Percentiles rank a stretch among this genome's conserved stretches.
phyloP scores from a whole-genome alignment of 805 yeast species.

The Wickerhamomyces rabaulensis region DNA sequence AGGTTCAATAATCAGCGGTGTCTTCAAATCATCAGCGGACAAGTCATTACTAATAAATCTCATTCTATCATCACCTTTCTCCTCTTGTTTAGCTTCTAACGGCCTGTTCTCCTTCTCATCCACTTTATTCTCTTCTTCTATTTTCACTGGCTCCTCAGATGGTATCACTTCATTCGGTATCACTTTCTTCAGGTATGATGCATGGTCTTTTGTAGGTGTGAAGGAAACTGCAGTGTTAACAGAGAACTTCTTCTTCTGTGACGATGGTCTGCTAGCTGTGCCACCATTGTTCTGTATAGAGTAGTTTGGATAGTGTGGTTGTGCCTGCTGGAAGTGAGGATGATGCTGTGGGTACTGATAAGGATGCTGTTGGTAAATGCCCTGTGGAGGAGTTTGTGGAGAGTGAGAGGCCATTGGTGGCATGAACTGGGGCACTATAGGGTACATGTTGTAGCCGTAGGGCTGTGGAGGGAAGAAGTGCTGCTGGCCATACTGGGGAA shows the following conservation, averaged over 20 bases:
- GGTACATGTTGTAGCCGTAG: not conserved
- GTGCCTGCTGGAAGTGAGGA: not conserved
- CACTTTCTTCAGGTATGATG: constrained; percentile 1
- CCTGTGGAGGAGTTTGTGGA: not conserved
- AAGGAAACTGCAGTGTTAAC: not conserved
- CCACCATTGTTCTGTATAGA: not conserved
- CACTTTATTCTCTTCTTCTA: not conserved
- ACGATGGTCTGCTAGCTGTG: not conserved
- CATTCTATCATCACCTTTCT: not conserved
- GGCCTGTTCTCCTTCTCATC: not conserved
- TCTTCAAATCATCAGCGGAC: not conserved
- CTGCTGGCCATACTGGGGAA: not conserved
- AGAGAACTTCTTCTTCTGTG: constrained; percentile 1
- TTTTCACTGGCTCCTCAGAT: not conserved
- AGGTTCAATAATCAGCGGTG: constrained; percentile 6
- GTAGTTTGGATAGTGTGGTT: not conserved
- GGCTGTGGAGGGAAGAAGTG: not conserved
- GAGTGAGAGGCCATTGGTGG: not conserved
- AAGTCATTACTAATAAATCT: constrained; percentile 1
- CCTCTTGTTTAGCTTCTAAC: not conserved
- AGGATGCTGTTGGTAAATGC: not conserved
- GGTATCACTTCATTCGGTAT: not conserved
- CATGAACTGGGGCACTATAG: not conserved
- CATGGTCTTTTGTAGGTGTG: constrained; percentile 4
- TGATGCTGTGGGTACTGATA: not conserved